phyloP scores from a whole-genome alignment of 192 early-diverging fungal species.

The Backusella luteola region DNA sequence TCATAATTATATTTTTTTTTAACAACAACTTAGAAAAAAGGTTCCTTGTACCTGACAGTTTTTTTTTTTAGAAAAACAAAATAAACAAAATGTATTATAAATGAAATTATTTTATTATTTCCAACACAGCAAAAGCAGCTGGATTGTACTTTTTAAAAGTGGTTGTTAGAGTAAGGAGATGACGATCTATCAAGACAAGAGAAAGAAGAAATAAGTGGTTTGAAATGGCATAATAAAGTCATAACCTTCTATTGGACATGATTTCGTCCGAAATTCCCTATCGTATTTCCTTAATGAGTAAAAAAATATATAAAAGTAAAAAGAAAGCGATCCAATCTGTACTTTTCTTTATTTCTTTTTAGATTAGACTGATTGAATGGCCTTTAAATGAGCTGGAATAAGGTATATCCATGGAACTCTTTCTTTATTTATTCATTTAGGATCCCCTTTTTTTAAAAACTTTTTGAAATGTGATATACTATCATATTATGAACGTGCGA shows the following conservation, averaged over 20 bases:
- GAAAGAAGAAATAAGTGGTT: too few species aligned
- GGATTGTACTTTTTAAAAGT: too few species aligned
- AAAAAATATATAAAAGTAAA: slow-evolving; percentile 7
- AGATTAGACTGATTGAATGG: neutral
- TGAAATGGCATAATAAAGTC: neutral
- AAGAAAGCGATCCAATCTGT: neutral
- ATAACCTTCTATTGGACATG: neutral
- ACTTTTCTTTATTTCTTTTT: neutral
- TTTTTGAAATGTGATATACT: neutral
- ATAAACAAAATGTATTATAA: neutral
- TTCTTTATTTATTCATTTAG: neutral
- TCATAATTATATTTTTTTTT: neutral
- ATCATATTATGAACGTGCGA: neutral
- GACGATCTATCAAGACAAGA: too few species aligned
- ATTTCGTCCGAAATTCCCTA: neutral
- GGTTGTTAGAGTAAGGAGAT: too few species aligned
- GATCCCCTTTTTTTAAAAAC: neutral
- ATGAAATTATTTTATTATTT: neutral
- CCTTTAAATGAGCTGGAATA: neutral
- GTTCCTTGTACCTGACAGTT: neutral
- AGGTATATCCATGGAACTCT: neutral
- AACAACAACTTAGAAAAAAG: neutral
- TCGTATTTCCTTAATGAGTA: neutral
- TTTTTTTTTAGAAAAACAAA: neutral
- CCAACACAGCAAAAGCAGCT: too few species aligned